Evolutionary conservation across 2,329 filamentous ascomycete species (phyloP).

Genomic region (Didymella glomerata): DNA sequence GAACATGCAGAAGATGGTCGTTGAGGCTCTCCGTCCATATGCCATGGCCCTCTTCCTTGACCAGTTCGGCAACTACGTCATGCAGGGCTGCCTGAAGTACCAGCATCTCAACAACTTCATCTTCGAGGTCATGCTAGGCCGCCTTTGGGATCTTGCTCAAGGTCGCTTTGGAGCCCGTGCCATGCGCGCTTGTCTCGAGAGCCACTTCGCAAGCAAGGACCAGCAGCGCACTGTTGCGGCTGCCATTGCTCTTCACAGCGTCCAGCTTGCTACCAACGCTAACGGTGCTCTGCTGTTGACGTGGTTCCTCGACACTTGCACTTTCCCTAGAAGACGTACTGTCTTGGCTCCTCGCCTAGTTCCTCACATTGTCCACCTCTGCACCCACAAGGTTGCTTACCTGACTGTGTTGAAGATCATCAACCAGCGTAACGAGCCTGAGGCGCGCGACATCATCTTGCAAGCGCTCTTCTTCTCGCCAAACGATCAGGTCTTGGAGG

Average conservation of each 20-base stretch:
- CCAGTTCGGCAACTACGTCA: conserved; percentile 97
- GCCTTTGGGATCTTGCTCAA: conserved; percentile 92
- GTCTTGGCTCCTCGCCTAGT: conserved; percentile 92
- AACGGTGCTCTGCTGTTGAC: conserved; percentile 94
- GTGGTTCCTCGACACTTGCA: conserved; percentile 98
- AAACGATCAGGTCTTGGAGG: conserved; percentile 85
- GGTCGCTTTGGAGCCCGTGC: conserved; percentile 93
- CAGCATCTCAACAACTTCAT: conserved; percentile 93
- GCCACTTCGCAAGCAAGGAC: conserved; percentile 92
- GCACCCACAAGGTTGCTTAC: conserved; percentile 98
- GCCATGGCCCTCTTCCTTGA: conserved; percentile 92
- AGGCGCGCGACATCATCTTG: conserved; percentile 88
- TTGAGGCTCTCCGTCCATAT: conserved; percentile 83
- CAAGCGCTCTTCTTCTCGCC: conserved; percentile 91
- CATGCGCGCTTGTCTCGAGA: conserved; percentile 96
- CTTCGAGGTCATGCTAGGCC: conserved; percentile 94
- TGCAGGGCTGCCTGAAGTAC: conserved; percentile 95
- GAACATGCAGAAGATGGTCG: conserved; percentile 82
- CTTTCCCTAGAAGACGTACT: conserved; percentile 87
- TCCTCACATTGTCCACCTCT: conserved; percentile 91
- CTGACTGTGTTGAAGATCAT: conserved; percentile 97
- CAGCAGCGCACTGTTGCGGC: conserved; percentile 95
- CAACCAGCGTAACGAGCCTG: conserved; percentile 93
- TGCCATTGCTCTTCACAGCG: conserved; percentile 93
- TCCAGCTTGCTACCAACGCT: conserved; percentile 93